Percentiles rank a stretch among this genome's conserved stretches.
Conservation (phyloP, 495 filamentous ascomycete species). For the Physcia stellaris region DNA sequence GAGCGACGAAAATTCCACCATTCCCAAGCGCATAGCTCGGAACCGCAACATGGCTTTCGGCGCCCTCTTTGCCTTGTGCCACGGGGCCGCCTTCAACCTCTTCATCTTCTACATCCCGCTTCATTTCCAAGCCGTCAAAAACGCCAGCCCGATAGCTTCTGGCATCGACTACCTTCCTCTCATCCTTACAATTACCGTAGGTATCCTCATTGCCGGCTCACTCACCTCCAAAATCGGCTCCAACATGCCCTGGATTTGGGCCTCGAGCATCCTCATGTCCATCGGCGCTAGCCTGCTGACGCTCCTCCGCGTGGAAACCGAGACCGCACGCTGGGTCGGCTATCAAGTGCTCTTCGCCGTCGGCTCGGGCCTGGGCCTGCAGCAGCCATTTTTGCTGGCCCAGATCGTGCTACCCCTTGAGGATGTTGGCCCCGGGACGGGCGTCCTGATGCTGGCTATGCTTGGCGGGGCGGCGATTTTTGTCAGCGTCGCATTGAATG, state of each 20-base stretch:
- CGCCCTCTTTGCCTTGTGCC: conserved; percentile 32
- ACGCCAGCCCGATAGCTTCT: conserved; percentile 12
- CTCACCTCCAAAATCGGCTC: conserved; percentile 42
- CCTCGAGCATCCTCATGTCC: conserved; percentile 30
- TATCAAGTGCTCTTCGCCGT: conserved; percentile 43
- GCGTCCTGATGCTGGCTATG: conserved; percentile 48
- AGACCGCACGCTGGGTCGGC: conserved; percentile 41
- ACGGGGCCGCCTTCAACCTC: conserved; percentile 25
- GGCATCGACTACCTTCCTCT: conserved; percentile 21
- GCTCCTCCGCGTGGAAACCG: conserved; percentile 34
- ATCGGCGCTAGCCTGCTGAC: conserved; percentile 48
- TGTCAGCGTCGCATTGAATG: conserved; percentile 37
- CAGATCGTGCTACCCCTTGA: conserved; percentile 38
- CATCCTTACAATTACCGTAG: conserved; percentile 35
- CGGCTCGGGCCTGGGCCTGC: conserved; percentile 50
- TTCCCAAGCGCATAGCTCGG: conserved; percentile 50
- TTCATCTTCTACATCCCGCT: conserved; percentile 17
- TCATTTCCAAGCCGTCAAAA: conserved; percentile 24
- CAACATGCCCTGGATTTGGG: conserved; percentile 46
- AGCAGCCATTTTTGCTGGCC: conserved; percentile 43
- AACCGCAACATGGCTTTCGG: conserved; percentile 40
- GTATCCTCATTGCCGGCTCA: conserved; percentile 36
- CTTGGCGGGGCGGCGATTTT: conserved; percentile 46
- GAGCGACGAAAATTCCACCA: conserved; percentile 49
- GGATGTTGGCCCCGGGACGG: conserved; percentile 41